These are phyloP conservation scores for Talaromyces sp. DNA, from an alignment of 2,329 filamentous ascomycete genomes.

Conservation along the genomic window DNA sequence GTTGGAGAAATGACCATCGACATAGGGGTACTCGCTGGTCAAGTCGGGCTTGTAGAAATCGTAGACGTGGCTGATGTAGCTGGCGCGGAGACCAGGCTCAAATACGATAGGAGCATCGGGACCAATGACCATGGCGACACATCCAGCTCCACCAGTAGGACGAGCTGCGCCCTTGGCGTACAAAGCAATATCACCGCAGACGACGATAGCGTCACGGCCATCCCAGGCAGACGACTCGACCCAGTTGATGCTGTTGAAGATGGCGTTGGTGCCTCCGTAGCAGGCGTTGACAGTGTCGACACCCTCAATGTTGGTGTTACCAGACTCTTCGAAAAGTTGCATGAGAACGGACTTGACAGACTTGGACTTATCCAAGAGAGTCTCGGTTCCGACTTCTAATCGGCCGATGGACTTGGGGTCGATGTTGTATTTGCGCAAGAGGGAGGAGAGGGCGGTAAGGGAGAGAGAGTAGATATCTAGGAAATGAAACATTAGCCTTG, in stretches of 20 bases:
- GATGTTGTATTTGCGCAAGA: conserved; percentile 79
- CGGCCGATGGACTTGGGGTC: conserved; percentile 74
- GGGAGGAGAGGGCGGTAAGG: conserved; percentile 72
- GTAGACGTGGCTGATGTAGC: conserved; percentile 79
- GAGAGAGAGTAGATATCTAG: conserved; percentile 84
- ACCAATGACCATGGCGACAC: conserved; percentile 74
- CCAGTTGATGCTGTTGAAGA: conserved; percentile 84
- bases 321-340: conserved; percentile 69
- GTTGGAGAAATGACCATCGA: conserved; percentile 79
- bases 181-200: conserved; percentile 78
- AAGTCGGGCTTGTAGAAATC: conserved; percentile 90
- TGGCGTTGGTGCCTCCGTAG: conserved; percentile 80
- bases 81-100: conserved; percentile 75
- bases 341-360: conserved; percentile 85
- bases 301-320: conserved; percentile 81
- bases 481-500: background rate
- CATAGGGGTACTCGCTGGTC: conserved; percentile 81
- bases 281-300: conserved; percentile 81
- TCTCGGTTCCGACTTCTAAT: conserved; percentile 82
- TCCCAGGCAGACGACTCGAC: conserved; percentile 85
- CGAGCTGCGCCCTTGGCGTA: conserved; percentile 81
- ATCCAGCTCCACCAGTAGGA: conserved; percentile 76
- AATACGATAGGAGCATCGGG: conserved; percentile 73
- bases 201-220: conserved; percentile 74
- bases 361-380: conserved; percentile 84